Conservation (phyloP, 805 yeast species). For the Peterozyma xylosa region DNA sequence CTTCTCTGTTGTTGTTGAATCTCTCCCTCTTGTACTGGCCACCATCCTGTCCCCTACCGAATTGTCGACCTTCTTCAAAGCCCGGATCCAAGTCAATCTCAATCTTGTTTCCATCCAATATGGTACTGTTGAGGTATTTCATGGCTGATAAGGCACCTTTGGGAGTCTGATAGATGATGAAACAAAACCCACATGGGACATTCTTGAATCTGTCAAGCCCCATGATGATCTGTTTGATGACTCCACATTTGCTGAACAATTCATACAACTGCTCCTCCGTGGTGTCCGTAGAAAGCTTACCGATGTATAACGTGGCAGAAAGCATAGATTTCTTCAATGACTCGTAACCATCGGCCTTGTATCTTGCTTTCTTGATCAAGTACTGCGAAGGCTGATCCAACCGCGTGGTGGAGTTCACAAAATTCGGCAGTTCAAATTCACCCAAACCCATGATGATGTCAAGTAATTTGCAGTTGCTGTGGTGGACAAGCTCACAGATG, state of each 20-base stretch:
- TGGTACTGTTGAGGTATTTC: slow-evolving; percentile 74
- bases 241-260: slow-evolving; percentile 75
- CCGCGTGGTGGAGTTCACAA: slow-evolving; percentile 57
- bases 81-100: slow-evolving; percentile 95
- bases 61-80: slow-evolving; percentile 90
- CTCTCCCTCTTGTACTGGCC: slow-evolving; percentile 47
- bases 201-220: slow-evolving; percentile 85
- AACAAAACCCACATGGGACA: slow-evolving; percentile 97
- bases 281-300: slow-evolving; percentile 82
- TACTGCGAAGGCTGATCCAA: slow-evolving; percentile 69
- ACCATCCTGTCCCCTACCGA: slow-evolving; percentile 87
- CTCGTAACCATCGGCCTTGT: slow-evolving; percentile 42
- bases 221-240: slow-evolving; percentile 78
- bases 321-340: slow-evolving; percentile 59
- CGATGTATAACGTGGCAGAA: slow-evolving; percentile 81
- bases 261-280: slow-evolving; percentile 94
- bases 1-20: slow-evolving; percentile 8
- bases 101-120: slow-evolving; percentile 73
- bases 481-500: no score
- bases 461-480: no score
- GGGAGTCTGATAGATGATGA: slow-evolving; percentile 67
- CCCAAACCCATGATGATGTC: slow-evolving; percentile 26
- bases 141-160: slow-evolving; percentile 76
- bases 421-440: slow-evolving; percentile 47
- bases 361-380: slow-evolving; percentile 57